Conservation (phyloP, 139 green algal genomes). For the Eudorina sp. region DNA sequence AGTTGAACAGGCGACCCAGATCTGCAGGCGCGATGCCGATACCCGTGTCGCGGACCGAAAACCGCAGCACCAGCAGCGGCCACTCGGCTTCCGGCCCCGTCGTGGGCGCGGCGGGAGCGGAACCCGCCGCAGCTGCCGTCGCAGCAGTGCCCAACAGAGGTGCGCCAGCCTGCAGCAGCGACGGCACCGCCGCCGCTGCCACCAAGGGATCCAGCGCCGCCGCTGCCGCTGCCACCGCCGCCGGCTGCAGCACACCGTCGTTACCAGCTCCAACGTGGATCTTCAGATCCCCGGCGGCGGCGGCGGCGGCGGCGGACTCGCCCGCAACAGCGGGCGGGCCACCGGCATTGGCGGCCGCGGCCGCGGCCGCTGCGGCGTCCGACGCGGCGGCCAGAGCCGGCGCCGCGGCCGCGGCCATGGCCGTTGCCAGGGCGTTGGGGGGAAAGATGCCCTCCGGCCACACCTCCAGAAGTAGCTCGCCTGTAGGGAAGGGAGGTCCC, state of each 20-base stretch:
- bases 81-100: slow-evolving; percentile 15
- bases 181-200: not conserved
- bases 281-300: no score
- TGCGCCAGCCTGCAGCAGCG: not conserved
- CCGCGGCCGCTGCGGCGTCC: not conserved
- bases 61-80: slow-evolving; percentile 64
- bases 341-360: not conserved
- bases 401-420: slow-evolving; percentile 6
- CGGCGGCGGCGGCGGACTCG: not conserved
- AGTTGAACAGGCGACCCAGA: slow-evolving; percentile 78
- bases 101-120: not conserved
- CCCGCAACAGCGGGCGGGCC: not conserved
- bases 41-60: slow-evolving; percentile 85
- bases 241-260: not conserved
- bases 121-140: not conserved
- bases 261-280: not conserved
- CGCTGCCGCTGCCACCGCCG: not conserved
- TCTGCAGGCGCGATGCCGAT: slow-evolving; percentile 80
- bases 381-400: not conserved
- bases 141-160: no score
- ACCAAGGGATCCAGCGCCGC: not conserved
- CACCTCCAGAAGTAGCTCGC: slow-evolving; percentile 83
- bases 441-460: slow-evolving; percentile 35
- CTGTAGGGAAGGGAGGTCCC: no score
- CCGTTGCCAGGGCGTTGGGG: not conserved